These are phyloP conservation scores for Aureobasidium musti DNA, from an alignment of 2,329 filamentous ascomycete genomes.

Conservation along the genomic window DNA sequence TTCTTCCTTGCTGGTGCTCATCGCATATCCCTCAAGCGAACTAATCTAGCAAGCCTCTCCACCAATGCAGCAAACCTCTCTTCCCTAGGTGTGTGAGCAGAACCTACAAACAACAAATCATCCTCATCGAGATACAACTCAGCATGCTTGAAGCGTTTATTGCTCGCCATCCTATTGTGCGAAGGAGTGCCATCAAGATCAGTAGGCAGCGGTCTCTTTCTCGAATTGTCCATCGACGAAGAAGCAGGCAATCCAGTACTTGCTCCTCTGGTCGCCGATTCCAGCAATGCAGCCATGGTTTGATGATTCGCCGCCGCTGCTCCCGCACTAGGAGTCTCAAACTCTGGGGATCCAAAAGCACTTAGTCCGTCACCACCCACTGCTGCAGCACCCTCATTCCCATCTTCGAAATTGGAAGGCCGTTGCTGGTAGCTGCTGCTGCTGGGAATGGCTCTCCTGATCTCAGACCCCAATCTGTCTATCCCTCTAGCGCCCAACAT, in stretches of 20 bases:
- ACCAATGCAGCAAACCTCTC: constrained; percentile 14
- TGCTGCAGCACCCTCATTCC: no score
- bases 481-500: neutral
- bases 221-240: neutral
- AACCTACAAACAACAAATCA: constrained; percentile 10
- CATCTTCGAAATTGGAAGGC: no score
- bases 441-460: no score
- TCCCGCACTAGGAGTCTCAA: neutral
- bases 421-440: no score
- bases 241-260: no score
- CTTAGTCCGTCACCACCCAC: neutral
- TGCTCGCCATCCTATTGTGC: neutral
- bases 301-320: neutral
- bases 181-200: neutral
- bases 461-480: neutral
- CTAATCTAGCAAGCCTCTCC: constrained; percentile 19
- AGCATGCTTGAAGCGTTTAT: constrained; percentile 11
- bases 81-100: constrained; percentile 6
- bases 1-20: neutral
- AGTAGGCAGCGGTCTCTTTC: neutral
- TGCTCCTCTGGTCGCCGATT: neutral
- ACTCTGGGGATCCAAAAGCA: neutral
- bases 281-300: neutral
- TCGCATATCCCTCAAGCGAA: constrained; percentile 18
- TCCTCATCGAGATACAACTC: constrained; percentile 28